These are phyloP conservation scores for Globisporangium heterothallicum DNA, from an alignment of 352 stramenopile species.

Conservation along the genomic window DNA sequence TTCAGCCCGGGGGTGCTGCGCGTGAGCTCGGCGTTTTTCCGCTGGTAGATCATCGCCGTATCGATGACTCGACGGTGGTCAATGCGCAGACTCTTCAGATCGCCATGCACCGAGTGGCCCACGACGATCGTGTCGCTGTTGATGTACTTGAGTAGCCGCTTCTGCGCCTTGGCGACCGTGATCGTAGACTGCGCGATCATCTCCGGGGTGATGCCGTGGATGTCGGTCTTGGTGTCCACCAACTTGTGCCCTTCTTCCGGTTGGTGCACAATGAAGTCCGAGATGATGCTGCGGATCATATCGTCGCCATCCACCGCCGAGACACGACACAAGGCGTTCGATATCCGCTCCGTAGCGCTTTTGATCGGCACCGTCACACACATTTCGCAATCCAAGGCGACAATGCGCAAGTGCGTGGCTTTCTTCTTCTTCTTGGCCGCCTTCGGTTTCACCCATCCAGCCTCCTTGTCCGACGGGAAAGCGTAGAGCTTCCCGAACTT, in stretches of 20 bases:
- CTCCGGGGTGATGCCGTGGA: constrained; percentile 72
- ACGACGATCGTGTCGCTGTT: constrained; percentile 78
- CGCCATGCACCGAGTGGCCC: constrained; percentile 72
- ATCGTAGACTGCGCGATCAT: constrained; percentile 77
- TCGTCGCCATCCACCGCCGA: constrained; percentile 79
- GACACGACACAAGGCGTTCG: constrained; percentile 71
- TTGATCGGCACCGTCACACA: constrained; percentile 50
- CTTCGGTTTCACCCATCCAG: constrained; percentile 62
- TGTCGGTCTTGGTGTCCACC: constrained; percentile 76
- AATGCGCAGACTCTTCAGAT: constrained; percentile 70
- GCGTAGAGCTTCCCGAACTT: constrained; percentile 55
- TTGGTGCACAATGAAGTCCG: constrained; percentile 82
- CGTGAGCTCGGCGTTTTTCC: constrained; percentile 30
- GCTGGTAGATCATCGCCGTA: constrained; percentile 75
- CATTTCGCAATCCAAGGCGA: constrained; percentile 86
- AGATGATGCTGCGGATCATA: constrained; percentile 62
- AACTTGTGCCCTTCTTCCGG: constrained; percentile 52
- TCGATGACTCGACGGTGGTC: constrained; percentile 78
- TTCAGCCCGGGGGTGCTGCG: constrained; percentile 60
- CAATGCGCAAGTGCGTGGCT: constrained; percentile 51
- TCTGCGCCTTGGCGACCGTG: constrained; percentile 64
- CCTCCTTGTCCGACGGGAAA: constrained; percentile 33
- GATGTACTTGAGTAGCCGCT: constrained; percentile 84
- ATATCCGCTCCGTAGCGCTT: constrained; percentile 19
- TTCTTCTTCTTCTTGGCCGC: constrained; percentile 60